These are phyloP conservation scores for Penicillium brasilianum DNA, from an alignment of 2,329 filamentous ascomycete genomes.

Conservation along the genomic window DNA sequence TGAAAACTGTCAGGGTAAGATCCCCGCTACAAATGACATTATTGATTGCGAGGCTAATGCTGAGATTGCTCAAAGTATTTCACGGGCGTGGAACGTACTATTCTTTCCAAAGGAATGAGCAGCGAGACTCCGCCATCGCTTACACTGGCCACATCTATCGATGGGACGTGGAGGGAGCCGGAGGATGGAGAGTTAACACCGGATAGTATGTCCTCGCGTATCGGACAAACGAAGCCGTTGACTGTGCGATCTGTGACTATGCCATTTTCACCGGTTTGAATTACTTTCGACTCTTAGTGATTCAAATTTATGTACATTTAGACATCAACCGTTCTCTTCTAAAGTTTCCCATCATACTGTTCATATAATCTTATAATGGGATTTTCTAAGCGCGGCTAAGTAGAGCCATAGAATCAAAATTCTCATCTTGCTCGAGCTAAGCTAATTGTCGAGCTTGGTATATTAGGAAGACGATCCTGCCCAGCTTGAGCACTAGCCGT, in stretches of 20 bases:
- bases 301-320: not conserved
- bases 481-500: not conserved
- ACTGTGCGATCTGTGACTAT: constrained; percentile 4
- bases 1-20: constrained; percentile 5
- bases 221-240: not conserved
- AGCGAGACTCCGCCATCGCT: not conserved
- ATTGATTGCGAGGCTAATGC: not conserved
- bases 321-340: not conserved
- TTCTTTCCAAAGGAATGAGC: not conserved
- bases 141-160: not conserved
- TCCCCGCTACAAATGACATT: too few species aligned
- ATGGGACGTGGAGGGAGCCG: not conserved
- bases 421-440: too few species aligned
- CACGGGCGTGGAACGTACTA: not conserved
- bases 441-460: too few species aligned
- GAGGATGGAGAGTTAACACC: constrained; percentile 2
- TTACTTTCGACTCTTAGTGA: not conserved
- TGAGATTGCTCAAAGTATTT: not conserved
- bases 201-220: constrained; percentile 3
- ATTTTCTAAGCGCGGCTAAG: too few species aligned
- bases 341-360: not conserved
- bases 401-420: too few species aligned
- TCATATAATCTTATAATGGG: too few species aligned
- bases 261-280: constrained; percentile 5
- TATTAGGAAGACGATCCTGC: not conserved